Conservation (phyloP, 768 basidiomycete species). For the Pisolithus orientalis region DNA sequence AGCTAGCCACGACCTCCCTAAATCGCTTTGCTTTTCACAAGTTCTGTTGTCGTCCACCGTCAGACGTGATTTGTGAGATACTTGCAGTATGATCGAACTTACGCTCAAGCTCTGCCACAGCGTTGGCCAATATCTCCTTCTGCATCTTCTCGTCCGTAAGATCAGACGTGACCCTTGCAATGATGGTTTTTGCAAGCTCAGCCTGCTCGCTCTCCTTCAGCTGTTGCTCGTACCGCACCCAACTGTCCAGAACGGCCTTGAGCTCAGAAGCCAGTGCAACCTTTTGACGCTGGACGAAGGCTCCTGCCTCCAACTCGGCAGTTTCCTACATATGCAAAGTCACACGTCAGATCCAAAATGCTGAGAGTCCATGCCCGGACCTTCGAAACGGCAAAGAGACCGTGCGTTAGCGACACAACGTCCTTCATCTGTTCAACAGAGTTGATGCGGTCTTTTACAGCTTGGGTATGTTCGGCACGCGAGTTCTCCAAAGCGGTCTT, state of each 20-base stretch:
- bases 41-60: conserved; percentile 41
- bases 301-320: conserved; percentile 80
- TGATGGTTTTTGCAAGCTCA: conserved; percentile 82
- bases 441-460: conserved; percentile 88
- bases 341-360: background rate
- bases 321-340: conserved; percentile 58
- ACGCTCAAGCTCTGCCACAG: conserved; percentile 92
- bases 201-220: conserved; percentile 95
- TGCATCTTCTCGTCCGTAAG: conserved; percentile 87
- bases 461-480: conserved; percentile 84
- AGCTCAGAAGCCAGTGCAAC: conserved; percentile 81
- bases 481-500: conserved; percentile 74
- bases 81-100: conserved; percentile 37
- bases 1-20: conserved; percentile 34
- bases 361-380: conserved; percentile 29
- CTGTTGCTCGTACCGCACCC: conserved; percentile 97
- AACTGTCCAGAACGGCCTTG: conserved; percentile 92
- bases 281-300: conserved; percentile 89
- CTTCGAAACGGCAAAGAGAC: conserved; percentile 90
- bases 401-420: conserved; percentile 85
- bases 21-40: conserved; percentile 90
- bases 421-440: conserved; percentile 94
- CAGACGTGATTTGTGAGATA: background rate
- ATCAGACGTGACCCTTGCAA: conserved; percentile 78
- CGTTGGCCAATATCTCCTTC: conserved; percentile 71